Base-by-base conservation (phyloP, 345 rosid genomes). In the Lagerstroemia speciosa region DNA sequence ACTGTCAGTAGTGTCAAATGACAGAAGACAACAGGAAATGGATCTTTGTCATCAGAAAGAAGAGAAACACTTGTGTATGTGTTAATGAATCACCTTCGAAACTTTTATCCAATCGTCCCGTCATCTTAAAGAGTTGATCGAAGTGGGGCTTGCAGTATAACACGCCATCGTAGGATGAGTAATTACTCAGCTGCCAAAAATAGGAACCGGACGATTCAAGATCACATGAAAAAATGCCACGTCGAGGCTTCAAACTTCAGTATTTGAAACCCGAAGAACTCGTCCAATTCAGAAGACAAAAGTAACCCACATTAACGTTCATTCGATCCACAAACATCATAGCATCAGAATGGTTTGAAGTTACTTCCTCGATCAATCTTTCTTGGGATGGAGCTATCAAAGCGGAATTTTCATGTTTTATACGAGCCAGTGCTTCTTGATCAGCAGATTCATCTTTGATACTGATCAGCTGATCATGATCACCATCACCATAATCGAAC, bases 141-240 rank as follows among this genome's bases (percentile, higher is more conserved):
- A 88, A 88, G 81, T 88, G 94, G 60, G 94, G 94, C 83, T 88
- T 88, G 82, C 91, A 88, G 70, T 84, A 88, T 70, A 86, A 79
- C 45, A 88, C 91, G 7, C 94, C 94, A 69, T 88, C 89, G 65
- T 84, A 88, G 70, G 91, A 86, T 75, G 82, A 76, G 64, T 80
- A 88, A 69, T 86, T 86, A 60, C 81, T 72, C 78, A 88, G 68
- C 94, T 88, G 89, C 80, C 75, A 29, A 46, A 58, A 33, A 58
- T 26, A 17, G 5, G 34, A 58, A 58, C 32, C 16, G 34, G 32
- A 58, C 1, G 29, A 29, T 12, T 29, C 34, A 27, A 27, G 19
- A 27, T 58, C 3, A n/a, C 34, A 58, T 11, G 12, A 8, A 58
- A 26, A 58, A 27, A 41, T 30, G 33, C 32, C 33, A 58, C 9